Conservation (phyloP, 2,329 filamentous ascomycete species). For the Alternaria ethzedia region DNA sequence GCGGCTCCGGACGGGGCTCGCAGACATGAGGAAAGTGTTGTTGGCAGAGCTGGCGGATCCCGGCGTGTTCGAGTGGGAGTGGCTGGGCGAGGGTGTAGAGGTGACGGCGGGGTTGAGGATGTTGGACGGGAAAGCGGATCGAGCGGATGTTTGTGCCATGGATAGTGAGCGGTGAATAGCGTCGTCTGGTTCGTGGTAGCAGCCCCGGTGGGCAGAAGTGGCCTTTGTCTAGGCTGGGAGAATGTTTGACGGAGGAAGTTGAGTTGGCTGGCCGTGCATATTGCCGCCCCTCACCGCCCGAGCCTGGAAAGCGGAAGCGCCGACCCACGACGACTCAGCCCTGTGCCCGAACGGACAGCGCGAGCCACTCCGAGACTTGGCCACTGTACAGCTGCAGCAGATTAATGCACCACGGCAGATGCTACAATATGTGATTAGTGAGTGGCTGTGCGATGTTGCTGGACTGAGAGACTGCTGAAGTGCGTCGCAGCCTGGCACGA, state of each 20-base stretch:
- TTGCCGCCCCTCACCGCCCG: conserved; percentile 12
- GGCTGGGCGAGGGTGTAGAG: conserved; percentile 52
- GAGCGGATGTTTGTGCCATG: conserved; percentile 40
- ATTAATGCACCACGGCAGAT: not conserved
- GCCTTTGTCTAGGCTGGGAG: conserved; percentile 26
- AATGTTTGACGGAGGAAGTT: conserved; percentile 30
- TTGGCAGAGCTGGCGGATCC: conserved; percentile 65
- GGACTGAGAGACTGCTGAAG: not conserved
- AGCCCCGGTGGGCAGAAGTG: conserved; percentile 25
- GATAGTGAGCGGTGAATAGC: conserved; percentile 15
- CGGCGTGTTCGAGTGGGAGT: conserved; percentile 48
- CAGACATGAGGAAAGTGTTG: conserved; percentile 91
- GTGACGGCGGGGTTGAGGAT: conserved; percentile 33
- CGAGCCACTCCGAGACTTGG: not conserved
- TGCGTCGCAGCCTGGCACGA: not conserved
- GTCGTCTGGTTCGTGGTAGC: conserved; percentile 18
- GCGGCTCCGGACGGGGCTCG: conserved; percentile 63
- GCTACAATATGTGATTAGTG: not conserved
- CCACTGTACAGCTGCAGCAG: not conserved
- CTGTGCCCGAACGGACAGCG: conserved; percentile 1
- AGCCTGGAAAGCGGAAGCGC: conserved; percentile 18
- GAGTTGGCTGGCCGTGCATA: conserved; percentile 17
- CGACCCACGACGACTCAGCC: conserved; percentile 22
- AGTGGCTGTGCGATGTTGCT: not conserved
- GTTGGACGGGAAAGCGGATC: conserved; percentile 28